Base-by-base conservation (phyloP, 768 basidiomycete species). In the Podaxis sp. region DNA sequence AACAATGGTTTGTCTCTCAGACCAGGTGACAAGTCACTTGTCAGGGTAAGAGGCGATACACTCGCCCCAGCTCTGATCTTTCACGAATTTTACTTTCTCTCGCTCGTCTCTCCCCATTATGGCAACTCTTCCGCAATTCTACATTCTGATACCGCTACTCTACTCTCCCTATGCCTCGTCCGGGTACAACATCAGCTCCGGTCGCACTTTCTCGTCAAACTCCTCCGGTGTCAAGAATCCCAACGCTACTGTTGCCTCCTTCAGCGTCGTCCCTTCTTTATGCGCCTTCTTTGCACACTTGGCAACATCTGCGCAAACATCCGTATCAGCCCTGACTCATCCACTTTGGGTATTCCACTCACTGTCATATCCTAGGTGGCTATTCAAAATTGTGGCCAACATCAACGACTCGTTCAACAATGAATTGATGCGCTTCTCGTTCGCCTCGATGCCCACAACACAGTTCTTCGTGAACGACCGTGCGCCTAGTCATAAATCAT, bases 231-330 rank as follows among this genome's bases (percentile, higher is more conserved):
- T 90, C 69, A 99, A 74, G 75, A 92, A 88, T 54, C 93, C 94
- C 38, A 98, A 84, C 20, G 87, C 76, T 51, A 99, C 89, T 11
- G 95, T 95, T 46, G 97, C 95, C 77, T 95, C 91, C 81, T 96
- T 99, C 75, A 99, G 73, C 64, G 97, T 99, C 54, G 89, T 92
- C 28, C 97, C 97, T 77, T 99, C 95, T 75, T 91, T 94, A 83
- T 99, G 97, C n/a, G 97, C 97, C 76, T 99, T 99, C 85, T 99
- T 99, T 30, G 97, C 97, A 71, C 92, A 94, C 78, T 93, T 95
- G 55, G 97, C 97, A 55, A 99, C 97, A 77, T 97, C 95, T 98
- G 72, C 48, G 46, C 64, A 58, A 49, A 54, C 49, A 66, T 55
- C 64, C 63, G 56, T 63, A 65, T 62, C 66, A 64, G 56, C 37